A percentile compares a stretch with the other conserved stretches of the same genome.
phyloP scores from a whole-genome alignment of 2,329 filamentous ascomycete genomes.

The Fusarium aywerte region DNA sequence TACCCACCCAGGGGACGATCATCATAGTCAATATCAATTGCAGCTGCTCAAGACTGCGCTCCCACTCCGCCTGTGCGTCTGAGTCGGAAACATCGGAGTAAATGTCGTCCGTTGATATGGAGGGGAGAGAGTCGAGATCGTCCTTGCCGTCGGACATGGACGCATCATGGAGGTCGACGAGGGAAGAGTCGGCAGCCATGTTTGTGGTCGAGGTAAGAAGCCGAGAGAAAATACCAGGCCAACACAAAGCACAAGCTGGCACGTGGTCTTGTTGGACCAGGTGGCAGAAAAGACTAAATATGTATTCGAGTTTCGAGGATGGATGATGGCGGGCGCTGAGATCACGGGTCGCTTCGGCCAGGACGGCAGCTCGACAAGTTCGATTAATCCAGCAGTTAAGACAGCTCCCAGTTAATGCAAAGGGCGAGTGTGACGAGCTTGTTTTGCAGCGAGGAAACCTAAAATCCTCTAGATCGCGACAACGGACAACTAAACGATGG shows the following conservation, averaged over 20 bases:
- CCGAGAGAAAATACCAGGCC: neutral
- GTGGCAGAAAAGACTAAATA: neutral
- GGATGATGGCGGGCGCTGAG: slow-evolving; percentile 20
- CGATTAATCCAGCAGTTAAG: neutral
- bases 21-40: slow-evolving; percentile 95
- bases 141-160: slow-evolving; percentile 61
- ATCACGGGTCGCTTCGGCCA: slow-evolving; percentile 30
- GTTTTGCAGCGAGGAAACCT: neutral
- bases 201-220: neutral
- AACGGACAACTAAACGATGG: slow-evolving; percentile 5
- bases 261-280: neutral
- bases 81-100: slow-evolving; percentile 69
- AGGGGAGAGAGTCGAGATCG: slow-evolving; percentile 73
- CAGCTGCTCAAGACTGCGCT: slow-evolving; percentile 90
- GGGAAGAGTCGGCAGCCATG: slow-evolving; percentile 59
- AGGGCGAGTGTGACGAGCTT: neutral
- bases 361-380: slow-evolving; percentile 1
- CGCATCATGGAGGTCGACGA: slow-evolving; percentile 62
- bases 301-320: slow-evolving; percentile 2
- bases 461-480: neutral
- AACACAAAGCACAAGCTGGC: neutral
- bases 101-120: slow-evolving; percentile 67
- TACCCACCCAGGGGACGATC: slow-evolving; percentile 90
- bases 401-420: neutral
- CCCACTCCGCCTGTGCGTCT: slow-evolving; percentile 95